Evolutionary conservation across 768 basidiomycete species (phyloP), one percentile per base, ranked within the genome.

Genomic region (Podaxis pistillaris): DNA sequence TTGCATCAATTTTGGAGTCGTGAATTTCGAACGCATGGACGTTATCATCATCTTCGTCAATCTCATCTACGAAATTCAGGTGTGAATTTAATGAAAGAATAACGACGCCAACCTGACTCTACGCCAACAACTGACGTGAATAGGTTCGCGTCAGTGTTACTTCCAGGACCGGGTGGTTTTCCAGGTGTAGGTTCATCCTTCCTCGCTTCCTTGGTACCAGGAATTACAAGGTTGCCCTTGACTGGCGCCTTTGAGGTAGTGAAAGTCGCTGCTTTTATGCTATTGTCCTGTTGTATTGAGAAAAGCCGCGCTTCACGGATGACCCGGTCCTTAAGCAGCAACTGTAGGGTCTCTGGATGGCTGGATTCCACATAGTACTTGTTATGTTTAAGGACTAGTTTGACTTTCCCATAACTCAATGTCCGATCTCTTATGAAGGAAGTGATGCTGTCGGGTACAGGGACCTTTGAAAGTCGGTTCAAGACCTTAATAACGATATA

Each of bases 91-190:
- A 9, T 41, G 22, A 49, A 36, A 52, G 41, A 47, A 15, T 15
- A 19, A 51, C 11, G 8, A 2, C 40, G 75, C 86, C 62, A 69
- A 91, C 94, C 93, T 67, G 83, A 83, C 66, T 97, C 95, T 47
- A 98, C 89, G 1, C 96, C 96, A 26, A 98, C 93, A n/a, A 98
- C 92, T 4, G 96, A 94, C 3, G 94, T 94, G 73, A 99, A 94
- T 6, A 98, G 76, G 70, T 96, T 93, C 15, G 86, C 81, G 63
- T 93, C 93, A 2, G 81, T 74, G 6, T 60, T n/a, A 47, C 68
- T 69, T 26, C 66, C 52, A 11, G 70, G 66, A 19, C 67, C 67
- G 1, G 71, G 68, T 47, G 76, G 73, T 30, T 75, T 72, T 46
- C 69, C 72, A 8, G 64, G 63, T 44, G 56, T 19, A 30, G 78